These are phyloP conservation scores for Pythium brassicae DNA, from an alignment of 352 stramenopile species.

Conservation along the genomic window DNA sequence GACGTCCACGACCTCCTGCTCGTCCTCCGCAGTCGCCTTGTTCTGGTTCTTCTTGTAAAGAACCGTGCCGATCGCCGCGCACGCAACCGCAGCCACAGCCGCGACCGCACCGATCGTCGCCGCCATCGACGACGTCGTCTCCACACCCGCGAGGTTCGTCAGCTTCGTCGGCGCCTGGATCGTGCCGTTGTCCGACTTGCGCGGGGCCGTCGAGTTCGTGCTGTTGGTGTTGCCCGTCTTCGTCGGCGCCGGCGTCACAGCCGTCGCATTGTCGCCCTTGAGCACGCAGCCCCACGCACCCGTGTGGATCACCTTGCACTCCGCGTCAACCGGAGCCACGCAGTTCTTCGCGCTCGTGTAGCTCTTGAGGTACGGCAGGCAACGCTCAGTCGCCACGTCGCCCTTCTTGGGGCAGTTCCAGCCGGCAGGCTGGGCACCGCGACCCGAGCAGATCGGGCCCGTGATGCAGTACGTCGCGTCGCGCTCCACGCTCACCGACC, in stretches of 20 bases:
- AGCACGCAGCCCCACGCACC: too few species aligned
- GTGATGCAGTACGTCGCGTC: constrained; percentile 74
- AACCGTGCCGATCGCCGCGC: constrained; percentile 24
- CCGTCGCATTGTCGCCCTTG: too few species aligned
- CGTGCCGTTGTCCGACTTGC: constrained; percentile 15
- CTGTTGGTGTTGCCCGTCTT: too few species aligned
- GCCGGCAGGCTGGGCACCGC: constrained; percentile 32
- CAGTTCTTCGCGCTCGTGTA: constrained; percentile 45
- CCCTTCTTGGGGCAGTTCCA: constrained; percentile 53
- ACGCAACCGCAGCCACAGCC: constrained; percentile 24
- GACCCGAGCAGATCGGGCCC: constrained; percentile 57
- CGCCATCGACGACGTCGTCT: constrained; percentile 18
- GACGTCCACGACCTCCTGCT: constrained; percentile 14
- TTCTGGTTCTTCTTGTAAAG: constrained; percentile 33
- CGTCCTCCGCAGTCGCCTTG: constrained; percentile 8
- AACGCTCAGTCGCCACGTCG: constrained; percentile 50
- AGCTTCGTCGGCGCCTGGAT: constrained; percentile 8
- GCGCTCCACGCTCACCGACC: constrained; percentile 36
- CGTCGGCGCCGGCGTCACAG: too few species aligned
- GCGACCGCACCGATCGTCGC: constrained; percentile 25
- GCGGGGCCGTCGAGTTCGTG: too few species aligned
- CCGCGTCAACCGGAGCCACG: constrained; percentile 41
- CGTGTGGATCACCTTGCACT: constrained; percentile 27
- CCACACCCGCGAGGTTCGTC: constrained; percentile 9
- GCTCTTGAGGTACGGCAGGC: constrained; percentile 49